Conservation (phyloP, 805 yeast species). For the Isabelozyma heimii region DNA sequence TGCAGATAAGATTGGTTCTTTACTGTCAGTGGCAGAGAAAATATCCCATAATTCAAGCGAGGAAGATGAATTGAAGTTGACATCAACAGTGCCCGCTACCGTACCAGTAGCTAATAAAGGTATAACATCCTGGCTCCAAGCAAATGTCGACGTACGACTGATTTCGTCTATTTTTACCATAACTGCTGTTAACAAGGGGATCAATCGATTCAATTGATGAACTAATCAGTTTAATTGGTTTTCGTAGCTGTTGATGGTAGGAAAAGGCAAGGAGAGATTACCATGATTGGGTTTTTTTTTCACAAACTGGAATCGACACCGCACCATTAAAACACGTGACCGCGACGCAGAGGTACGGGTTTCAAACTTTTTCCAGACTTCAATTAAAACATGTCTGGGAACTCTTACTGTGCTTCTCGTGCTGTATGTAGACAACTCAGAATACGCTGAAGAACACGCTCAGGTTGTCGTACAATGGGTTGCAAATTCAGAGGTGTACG, state of each 20-base stretch:
- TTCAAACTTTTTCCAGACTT: no score
- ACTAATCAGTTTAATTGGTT: background rate
- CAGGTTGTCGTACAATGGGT: no score
- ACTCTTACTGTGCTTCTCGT: no score
- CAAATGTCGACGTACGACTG: constrained; percentile 86
- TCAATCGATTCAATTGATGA: background rate
- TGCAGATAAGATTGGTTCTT: constrained; percentile 34
- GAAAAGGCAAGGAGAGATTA: background rate
- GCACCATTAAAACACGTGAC: background rate
- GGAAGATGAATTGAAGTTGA: constrained; percentile 76
- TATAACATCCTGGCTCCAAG: constrained; percentile 80
- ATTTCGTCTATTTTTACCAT: constrained; percentile 87
- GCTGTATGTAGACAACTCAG: no score
- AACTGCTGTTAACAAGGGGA: no score
- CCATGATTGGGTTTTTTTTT: background rate
- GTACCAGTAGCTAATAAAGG: constrained; percentile 89
- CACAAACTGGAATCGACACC: background rate
- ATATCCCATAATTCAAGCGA: constrained; percentile 79
- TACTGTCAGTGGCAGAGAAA: constrained; percentile 32
- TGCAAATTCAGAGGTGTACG: no score
- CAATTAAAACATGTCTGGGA: no score
- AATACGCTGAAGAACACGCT: no score
- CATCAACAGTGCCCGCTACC: constrained; percentile 94
- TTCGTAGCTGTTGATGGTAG: background rate
- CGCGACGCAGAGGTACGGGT: no score